Evolutionary conservation across 208 protist species (phyloP).

Genomic region (Acanthamoeba healyi): DNA sequence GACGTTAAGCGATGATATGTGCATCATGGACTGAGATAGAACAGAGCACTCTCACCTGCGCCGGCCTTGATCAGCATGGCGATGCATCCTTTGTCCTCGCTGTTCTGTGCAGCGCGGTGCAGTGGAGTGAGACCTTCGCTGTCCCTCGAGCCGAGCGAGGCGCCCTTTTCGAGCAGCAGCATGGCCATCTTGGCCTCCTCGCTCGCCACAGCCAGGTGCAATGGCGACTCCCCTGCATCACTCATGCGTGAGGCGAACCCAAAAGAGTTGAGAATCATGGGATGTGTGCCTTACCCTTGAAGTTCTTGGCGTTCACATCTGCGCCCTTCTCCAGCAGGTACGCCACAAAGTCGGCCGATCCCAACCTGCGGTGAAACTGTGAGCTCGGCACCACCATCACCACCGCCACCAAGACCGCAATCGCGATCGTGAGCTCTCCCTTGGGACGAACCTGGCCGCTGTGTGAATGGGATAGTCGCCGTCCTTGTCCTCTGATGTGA

Average conservation of each 20-base stretch:
- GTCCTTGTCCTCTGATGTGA: conserved; percentile 58
- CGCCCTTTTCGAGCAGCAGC: neutral
- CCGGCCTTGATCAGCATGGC: conserved; percentile 51
- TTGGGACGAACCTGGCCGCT: conserved; percentile 35
- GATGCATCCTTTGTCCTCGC: conserved; percentile 27
- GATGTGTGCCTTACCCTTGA: too few species aligned
- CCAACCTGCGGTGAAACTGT: too few species aligned
- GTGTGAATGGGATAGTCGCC: conserved; percentile 48
- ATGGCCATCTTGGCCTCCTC: neutral
- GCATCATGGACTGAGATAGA: too few species aligned
- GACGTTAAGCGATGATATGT: too few species aligned
- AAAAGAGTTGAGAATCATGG: too few species aligned
- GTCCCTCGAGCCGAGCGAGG: conserved; percentile 6
- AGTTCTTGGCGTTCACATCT: conserved; percentile 61
- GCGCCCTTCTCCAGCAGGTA: conserved; percentile 60
- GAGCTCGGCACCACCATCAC: too few species aligned
- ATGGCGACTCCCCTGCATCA: neutral
- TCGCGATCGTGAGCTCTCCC: too few species aligned
- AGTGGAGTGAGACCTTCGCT: conserved; percentile 62
- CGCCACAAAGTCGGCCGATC: neutral
- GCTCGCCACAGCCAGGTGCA: conserved; percentile 31
- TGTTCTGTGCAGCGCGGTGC: conserved; percentile 58
- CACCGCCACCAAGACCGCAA: too few species aligned
- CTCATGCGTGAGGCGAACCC: too few species aligned
- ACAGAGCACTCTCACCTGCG: neutral